Base-by-base conservation (phyloP, 2,329 filamentous ascomycete genomes). In the Rutstroemia sp. region DNA sequence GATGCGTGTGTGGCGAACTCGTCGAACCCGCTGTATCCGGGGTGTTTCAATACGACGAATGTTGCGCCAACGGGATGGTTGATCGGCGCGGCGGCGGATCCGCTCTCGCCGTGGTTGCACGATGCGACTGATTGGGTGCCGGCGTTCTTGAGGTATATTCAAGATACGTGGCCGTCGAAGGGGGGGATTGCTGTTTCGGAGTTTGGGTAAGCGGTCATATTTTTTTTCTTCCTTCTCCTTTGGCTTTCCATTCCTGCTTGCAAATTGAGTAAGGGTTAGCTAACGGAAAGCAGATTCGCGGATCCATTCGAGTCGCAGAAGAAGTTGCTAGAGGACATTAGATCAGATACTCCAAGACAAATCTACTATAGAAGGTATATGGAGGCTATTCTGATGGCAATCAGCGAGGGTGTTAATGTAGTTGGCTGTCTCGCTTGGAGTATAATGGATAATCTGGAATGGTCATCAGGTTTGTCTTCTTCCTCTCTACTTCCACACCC, bases 391-490 rank as follows among this genome's bases (percentile, higher is more conserved):
- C 45, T 67, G 27, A 81, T 94, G 79, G 87, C 86, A 27, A 81
- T 87, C 65, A 88, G 88, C 9, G 88, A 94, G 66, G 84, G 86
- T 21, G 87, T 92, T 49, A 81, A 92, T 65, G 87, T 92, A 54
- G 78, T 81, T 63, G 89, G 85, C 7, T 94, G 92, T 73, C 82
- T 92, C 75, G 89, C 87, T n/a, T 95, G 89, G 89, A 88, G 84
- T 69, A 79, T 94, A 60, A 80, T 94, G 78, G 89, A 95, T 60
- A 66, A 65, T 59, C 48, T 67, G 25, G 65, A 67, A 51, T 67
- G 65, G 65, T 84, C 87, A 40, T 3, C 12, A 4, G 56, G 56
- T 58, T 3, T 21, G 56, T 48, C 47, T 34, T 36, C 12, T 4
- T 27, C 6, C 19, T 19, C 21, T 27, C 23, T 4, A 12, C 30